Percentiles rank a stretch among this genome's conserved stretches.
Conservation (phyloP, 1,139 yeast species). For the Suhomyces bolitotheri region DNA sequence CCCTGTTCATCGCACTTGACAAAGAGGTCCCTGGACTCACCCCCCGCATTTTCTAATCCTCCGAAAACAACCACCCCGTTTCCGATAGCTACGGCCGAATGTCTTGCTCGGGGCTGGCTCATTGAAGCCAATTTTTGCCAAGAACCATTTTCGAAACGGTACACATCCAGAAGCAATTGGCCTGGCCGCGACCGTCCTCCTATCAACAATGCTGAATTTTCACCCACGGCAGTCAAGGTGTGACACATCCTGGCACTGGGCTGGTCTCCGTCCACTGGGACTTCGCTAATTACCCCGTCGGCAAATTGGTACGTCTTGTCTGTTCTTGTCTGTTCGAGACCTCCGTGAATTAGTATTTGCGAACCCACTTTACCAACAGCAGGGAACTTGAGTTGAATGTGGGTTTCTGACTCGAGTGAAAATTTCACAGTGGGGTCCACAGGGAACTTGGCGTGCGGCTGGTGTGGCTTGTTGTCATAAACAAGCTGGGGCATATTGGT, state of each 20-base stretch:
- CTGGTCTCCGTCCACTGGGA: conserved; percentile 5
- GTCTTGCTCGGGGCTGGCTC: conserved; percentile 55
- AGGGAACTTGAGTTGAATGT: conserved; percentile 48
- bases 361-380: conserved; percentile 33
- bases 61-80: conserved; percentile 53
- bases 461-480: not conserved
- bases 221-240: conserved; percentile 39
- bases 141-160: conserved; percentile 36
- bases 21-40: too few species aligned
- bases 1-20: conserved; percentile 20
- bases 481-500: conserved; percentile 33
- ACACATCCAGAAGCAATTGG: conserved; percentile 35
- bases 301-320: conserved; percentile 20
- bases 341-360: conserved; percentile 51
- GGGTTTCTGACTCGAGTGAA: conserved; percentile 5
- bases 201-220: conserved; percentile 36
- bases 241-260: conserved; percentile 65
- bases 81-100: conserved; percentile 41
- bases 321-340: conserved; percentile 49
- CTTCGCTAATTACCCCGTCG: conserved; percentile 3
- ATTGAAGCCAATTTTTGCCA: conserved; percentile 42
- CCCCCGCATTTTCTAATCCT: conserved; percentile 32
- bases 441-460: not conserved
- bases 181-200: conserved; percentile 76
- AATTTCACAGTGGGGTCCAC: conserved; percentile 8